These are phyloP conservation scores for Fusarium graminum DNA, from an alignment of 2,329 filamentous ascomycete species.

Conservation along the genomic window DNA sequence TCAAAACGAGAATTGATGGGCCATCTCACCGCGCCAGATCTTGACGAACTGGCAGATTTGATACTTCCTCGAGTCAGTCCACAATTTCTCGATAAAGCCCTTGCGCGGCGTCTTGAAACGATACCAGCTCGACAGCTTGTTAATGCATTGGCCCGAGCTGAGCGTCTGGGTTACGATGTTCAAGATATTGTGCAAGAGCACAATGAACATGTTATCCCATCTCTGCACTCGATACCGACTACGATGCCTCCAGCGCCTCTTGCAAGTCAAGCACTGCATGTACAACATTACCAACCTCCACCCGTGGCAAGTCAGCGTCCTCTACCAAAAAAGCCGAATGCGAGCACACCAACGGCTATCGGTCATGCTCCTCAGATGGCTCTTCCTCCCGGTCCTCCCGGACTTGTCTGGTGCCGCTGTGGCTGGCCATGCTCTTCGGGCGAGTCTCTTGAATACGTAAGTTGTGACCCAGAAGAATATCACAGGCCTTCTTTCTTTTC, in stretches of 20 bases:
- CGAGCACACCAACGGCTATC: neutral
- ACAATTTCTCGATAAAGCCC: slow-evolving; percentile 64
- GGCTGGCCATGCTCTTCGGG: slow-evolving; percentile 53
- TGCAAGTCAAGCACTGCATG: slow-evolving; percentile 4
- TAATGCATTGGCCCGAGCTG: slow-evolving; percentile 68
- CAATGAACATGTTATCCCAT: slow-evolving; percentile 57
- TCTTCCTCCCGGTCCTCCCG: slow-evolving; percentile 2
- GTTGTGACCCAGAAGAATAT: slow-evolving; percentile 19
- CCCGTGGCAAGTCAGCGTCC: slow-evolving; percentile 13
- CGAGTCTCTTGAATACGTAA: slow-evolving; percentile 52
- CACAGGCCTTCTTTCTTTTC: slow-evolving; percentile 3
- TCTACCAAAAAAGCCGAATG: neutral
- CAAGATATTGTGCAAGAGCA: slow-evolving; percentile 62
- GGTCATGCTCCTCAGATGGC: neutral
- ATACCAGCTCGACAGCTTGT: slow-evolving; percentile 68
- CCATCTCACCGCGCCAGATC: slow-evolving; percentile 56
- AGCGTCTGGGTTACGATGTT: slow-evolving; percentile 68
- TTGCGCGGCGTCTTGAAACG: slow-evolving; percentile 65
- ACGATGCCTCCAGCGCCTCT: slow-evolving; percentile 17
- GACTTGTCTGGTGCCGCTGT: slow-evolving; percentile 51
- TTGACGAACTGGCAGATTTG: slow-evolving; percentile 60
- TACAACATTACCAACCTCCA: slow-evolving; percentile 11
- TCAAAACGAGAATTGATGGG: slow-evolving; percentile 58
- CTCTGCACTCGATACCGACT: slow-evolving; percentile 36
- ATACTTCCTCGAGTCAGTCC: slow-evolving; percentile 63